Evolutionary conservation across 2,329 filamentous ascomycete genomes (phyloP).

Genomic region (Xylariaceae sp.): DNA sequence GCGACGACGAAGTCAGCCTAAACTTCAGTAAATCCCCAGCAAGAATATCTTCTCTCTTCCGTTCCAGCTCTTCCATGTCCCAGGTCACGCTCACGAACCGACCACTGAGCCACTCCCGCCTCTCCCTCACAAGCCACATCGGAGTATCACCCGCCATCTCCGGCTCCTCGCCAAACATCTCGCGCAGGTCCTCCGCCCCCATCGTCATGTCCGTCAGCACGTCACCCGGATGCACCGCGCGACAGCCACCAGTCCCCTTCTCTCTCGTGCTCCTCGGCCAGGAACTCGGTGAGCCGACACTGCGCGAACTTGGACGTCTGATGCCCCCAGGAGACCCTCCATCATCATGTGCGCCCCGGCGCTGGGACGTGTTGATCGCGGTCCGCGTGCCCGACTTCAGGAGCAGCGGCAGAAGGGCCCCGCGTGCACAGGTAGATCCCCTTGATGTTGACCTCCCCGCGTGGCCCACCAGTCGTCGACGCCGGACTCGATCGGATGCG

Average conservation of each 20-base stretch:
- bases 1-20: slow-evolving; percentile 5
- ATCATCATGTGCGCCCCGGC: slow-evolving; percentile 31
- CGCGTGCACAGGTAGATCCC: slow-evolving; percentile 10
- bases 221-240: slow-evolving; percentile 36
- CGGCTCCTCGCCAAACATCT: slow-evolving; percentile 16
- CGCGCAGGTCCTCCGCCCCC: slow-evolving; percentile 21
- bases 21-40: slow-evolving; percentile 22
- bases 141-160: slow-evolving; percentile 19
- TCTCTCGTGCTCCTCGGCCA: slow-evolving; percentile 35
- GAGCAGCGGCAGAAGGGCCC: slow-evolving; percentile 8
- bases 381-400: slow-evolving; percentile 19
- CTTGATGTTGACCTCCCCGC: slow-evolving; percentile 11
- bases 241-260: slow-evolving; percentile 34
- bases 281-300: slow-evolving; percentile 37
- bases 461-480: slow-evolving; percentile 11
- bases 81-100: slow-evolving; percentile 22
- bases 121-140: slow-evolving; percentile 14
- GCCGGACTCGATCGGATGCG: slow-evolving; percentile 4
- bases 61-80: slow-evolving; percentile 24
- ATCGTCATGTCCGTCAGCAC: slow-evolving; percentile 34
- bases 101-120: slow-evolving; percentile 15
- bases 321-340: slow-evolving; percentile 34
- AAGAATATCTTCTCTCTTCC: slow-evolving; percentile 20
- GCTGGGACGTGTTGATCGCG: slow-evolving; percentile 35
- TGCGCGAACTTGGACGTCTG: slow-evolving; percentile 40